These are phyloP conservation scores for Asparagopsis taxiformis DNA, from an alignment of 31 red algal species.

Conservation along the genomic window DNA sequence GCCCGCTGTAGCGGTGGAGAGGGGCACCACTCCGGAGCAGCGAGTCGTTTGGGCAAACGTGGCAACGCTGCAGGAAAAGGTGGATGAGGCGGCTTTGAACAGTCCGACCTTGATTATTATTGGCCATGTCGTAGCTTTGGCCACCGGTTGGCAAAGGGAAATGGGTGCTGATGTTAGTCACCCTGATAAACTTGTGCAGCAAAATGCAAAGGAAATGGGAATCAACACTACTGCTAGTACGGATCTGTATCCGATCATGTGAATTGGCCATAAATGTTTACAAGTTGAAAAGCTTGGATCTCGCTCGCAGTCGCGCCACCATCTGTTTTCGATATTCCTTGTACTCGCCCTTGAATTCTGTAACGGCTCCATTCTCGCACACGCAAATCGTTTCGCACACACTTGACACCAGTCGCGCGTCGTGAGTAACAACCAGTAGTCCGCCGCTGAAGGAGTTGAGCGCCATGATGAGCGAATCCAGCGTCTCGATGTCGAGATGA, in stretches of 20 bases:
- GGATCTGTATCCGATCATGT: too few species aligned
- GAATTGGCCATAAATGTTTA: slow-evolving; percentile 9
- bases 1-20: slow-evolving; percentile 48
- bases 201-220: too few species aligned
- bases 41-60: slow-evolving; percentile 43
- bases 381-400: slow-evolving; percentile 89
- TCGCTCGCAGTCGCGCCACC: slow-evolving; percentile 42
- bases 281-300: slow-evolving; percentile 54
- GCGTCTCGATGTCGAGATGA: slow-evolving; percentile 81
- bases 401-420: slow-evolving; percentile 74
- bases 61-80: neutral
- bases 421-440: slow-evolving; percentile 91
- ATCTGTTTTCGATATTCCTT: slow-evolving; percentile 81
- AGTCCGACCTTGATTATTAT: slow-evolving; percentile 69
- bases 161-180: too few species aligned
- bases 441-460: slow-evolving; percentile 94
- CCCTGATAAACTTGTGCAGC: too few species aligned
- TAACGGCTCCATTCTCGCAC: slow-evolving; percentile 66
- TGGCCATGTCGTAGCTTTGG: slow-evolving; percentile 59
- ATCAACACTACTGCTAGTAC: too few species aligned
- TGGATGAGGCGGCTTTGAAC: slow-evolving; percentile 7
- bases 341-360: slow-evolving; percentile 76
- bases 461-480: slow-evolving; percentile 86
- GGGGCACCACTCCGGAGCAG: slow-evolving; percentile 44
- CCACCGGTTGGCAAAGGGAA: slow-evolving; percentile 32